Conservation (phyloP, 2,329 filamentous ascomycete genomes). For the Cercospora canescens region DNA sequence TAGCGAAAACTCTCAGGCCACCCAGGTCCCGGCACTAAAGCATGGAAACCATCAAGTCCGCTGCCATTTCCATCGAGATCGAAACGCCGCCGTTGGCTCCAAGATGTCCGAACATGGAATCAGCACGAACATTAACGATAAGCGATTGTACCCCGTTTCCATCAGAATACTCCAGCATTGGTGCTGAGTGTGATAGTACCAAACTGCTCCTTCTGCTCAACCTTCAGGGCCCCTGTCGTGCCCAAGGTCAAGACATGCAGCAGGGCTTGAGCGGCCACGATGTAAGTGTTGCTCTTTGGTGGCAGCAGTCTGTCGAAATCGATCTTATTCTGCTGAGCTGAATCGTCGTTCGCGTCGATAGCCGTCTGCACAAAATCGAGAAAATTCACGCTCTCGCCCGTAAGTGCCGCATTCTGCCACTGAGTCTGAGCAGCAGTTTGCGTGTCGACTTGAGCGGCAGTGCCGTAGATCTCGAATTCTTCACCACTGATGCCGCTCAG, state of each 20-base stretch:
- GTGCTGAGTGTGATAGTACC: conserved; percentile 32
- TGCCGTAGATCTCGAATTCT: conserved; percentile 49
- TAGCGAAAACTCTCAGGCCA: not conserved
- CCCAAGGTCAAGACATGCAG: conserved; percentile 72
- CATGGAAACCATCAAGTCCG: not conserved
- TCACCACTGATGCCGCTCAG: conserved; percentile 27
- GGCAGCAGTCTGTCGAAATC: conserved; percentile 70
- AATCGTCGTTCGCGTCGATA: conserved; percentile 37
- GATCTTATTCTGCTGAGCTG: conserved; percentile 43
- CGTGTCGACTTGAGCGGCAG: conserved; percentile 49
- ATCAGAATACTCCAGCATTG: not conserved
- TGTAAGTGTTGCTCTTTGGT: conserved; percentile 53
- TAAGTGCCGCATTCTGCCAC: conserved; percentile 54
- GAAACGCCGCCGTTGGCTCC: not conserved
- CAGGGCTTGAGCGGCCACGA: conserved; percentile 73
- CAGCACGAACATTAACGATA: not conserved
- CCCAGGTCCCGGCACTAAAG: not conserved
- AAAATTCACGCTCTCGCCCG: conserved; percentile 63
- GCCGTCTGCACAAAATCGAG: conserved; percentile 57
- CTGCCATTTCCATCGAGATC: not conserved
- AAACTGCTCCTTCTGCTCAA: conserved; percentile 56
- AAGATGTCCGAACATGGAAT: conserved; percentile 1
- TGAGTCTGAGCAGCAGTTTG: conserved; percentile 50
- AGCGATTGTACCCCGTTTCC: not conserved
- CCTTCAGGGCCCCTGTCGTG: conserved; percentile 43